Conservation (phyloP, 768 basidiomycete species). For the Lepiota venenata region DNA sequence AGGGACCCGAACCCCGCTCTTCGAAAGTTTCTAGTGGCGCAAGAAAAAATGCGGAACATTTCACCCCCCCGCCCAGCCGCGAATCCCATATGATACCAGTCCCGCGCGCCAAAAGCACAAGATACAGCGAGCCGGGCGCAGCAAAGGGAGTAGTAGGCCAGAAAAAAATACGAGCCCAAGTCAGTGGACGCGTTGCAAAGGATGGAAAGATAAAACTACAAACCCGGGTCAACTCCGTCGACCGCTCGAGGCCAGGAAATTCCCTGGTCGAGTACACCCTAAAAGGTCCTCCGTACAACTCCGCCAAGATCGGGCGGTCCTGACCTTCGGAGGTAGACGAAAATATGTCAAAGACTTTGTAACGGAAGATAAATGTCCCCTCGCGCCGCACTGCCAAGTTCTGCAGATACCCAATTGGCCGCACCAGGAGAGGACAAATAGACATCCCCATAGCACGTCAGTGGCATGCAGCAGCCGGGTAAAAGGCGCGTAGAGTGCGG, state of each 20-base stretch:
- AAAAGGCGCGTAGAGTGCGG: too few relatives aligned
- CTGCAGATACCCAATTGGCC: conserved; percentile 27
- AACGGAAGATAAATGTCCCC: conserved; percentile 68
- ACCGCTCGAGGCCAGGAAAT: conserved; percentile 67
- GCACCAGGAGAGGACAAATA: too few relatives aligned
- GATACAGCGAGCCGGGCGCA: too few relatives aligned
- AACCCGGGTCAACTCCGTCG: conserved; percentile 70
- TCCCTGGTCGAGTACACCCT: conserved; percentile 71
- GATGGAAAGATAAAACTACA: conserved; percentile 12
- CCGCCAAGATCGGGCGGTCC: conserved; percentile 47
- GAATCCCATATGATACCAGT: neutral
- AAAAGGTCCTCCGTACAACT: conserved; percentile 64
- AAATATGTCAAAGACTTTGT: conserved; percentile 64
- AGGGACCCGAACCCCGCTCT: conserved; percentile 37
- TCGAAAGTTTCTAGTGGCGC: conserved; percentile 27
- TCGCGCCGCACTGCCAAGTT: conserved; percentile 66
- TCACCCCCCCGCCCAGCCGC: neutral
- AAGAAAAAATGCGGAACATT: neutral
- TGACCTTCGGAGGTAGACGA: conserved; percentile 28
- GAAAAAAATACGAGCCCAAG: too few relatives aligned
- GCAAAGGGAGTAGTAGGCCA: neutral
- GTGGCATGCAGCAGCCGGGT: too few relatives aligned
- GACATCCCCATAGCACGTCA: too few relatives aligned
- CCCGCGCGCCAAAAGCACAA: too few relatives aligned
- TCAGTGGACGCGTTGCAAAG: neutral